These are phyloP conservation scores for Pisolithus marmoratus DNA, from an alignment of 768 basidiomycete genomes.

Conservation along the genomic window DNA sequence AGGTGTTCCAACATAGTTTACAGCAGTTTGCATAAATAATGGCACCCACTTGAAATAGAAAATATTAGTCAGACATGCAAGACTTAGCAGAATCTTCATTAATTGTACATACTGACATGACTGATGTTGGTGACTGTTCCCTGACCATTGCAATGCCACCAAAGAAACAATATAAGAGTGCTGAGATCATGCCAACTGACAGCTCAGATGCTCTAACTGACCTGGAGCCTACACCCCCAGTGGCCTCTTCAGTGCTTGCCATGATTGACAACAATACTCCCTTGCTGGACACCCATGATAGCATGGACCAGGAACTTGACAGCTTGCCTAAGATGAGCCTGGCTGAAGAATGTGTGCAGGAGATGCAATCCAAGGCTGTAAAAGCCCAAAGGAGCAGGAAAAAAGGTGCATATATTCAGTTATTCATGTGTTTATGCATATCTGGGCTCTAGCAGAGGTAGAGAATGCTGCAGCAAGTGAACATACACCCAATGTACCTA, in stretches of 20 bases:
- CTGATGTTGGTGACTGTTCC: too few species aligned
- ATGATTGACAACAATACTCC: not conserved
- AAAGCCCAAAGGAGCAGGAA: not conserved
- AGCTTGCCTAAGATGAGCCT: not conserved
- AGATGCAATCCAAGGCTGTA: too few species aligned
- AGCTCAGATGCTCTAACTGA: too few species aligned
- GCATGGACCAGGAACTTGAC: conserved; percentile 1
- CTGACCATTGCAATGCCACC: too few species aligned
- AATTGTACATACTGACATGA: not conserved
- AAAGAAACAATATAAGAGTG: not conserved
- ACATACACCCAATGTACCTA: not conserved
- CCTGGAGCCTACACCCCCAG: too few species aligned
- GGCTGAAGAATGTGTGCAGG: too few species aligned
- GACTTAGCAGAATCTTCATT: not conserved
- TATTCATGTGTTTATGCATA: not conserved
- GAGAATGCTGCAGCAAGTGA: not conserved
- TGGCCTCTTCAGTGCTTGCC: not conserved
- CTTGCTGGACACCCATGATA: not conserved
- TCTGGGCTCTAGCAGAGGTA: not conserved
- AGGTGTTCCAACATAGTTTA: too few species aligned
- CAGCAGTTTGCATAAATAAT: conserved; percentile 2
- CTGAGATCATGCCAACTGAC: not conserved
- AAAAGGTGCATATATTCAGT: conserved; percentile 3
- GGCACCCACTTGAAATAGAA: not conserved
- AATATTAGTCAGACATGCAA: not conserved